These are phyloP conservation scores for Aspergillus puulaauensis DNA, from an alignment of 2,329 filamentous ascomycete genomes.

Conservation along the genomic window DNA sequence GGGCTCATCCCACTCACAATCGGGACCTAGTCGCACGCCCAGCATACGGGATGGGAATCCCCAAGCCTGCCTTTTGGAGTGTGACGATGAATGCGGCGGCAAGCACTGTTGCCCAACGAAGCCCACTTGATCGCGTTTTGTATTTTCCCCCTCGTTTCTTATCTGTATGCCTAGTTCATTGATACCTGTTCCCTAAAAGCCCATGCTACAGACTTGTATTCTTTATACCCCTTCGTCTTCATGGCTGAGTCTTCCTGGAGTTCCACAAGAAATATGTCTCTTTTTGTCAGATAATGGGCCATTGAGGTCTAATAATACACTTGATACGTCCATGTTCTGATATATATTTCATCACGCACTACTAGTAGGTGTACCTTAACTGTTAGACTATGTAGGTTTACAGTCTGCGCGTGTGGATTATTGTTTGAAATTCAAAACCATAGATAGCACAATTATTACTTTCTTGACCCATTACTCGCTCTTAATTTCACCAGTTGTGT, in stretches of 20 bases:
- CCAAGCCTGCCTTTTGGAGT: slow-evolving; percentile 48
- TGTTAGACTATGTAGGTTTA: too few species aligned
- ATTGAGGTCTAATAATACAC: neutral
- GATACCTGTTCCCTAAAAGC: slow-evolving; percentile 1
- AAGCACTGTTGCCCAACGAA: slow-evolving; percentile 45
- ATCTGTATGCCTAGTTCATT: neutral
- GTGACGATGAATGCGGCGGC: slow-evolving; percentile 45
- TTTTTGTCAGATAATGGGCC: neutral
- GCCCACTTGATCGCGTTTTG: slow-evolving; percentile 16
- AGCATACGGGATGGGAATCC: slow-evolving; percentile 39
- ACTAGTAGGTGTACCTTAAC: too few species aligned
- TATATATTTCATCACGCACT: too few species aligned
- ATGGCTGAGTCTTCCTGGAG: neutral
- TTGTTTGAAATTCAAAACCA: neutral
- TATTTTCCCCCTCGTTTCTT: neutral
- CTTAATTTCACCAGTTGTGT: too few species aligned
- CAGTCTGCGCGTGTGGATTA: neutral
- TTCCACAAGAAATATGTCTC: neutral
- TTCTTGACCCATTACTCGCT: too few species aligned
- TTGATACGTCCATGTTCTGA: neutral
- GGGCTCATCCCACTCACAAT: slow-evolving; percentile 18
- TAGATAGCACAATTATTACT: too few species aligned
- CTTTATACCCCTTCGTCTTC: neutral
- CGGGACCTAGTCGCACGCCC: slow-evolving; percentile 30
- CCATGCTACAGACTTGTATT: neutral